Percentiles rank a stretch among this genome's conserved stretches.
Conservation (phyloP, 1,284 basidiomycete species). For the Inonotus obliquus region DNA sequence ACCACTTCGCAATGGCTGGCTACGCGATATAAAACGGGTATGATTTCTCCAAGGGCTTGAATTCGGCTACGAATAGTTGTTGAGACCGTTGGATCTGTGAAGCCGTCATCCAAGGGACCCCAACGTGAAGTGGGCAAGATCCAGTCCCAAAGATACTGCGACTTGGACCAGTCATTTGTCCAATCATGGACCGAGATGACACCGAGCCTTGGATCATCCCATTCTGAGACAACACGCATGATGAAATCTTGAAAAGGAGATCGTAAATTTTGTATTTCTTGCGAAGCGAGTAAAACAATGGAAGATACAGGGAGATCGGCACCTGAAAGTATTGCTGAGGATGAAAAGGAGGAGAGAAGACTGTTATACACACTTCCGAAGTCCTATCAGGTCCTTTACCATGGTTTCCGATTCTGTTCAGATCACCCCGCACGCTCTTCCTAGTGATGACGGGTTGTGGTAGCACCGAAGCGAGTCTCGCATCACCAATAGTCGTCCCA, state of each 20-base stretch:
- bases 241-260: not conserved
- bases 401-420: too few relatives aligned
- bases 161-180: conserved; percentile 8
- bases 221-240: not conserved
- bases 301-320: not conserved
- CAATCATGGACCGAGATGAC: not conserved
- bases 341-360: not conserved
- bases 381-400: too few relatives aligned
- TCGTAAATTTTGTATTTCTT: not conserved
- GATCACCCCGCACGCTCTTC: not conserved
- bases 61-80: not conserved
- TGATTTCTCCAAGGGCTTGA: not conserved
- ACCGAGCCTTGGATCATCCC: not conserved
- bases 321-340: not conserved
- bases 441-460: not conserved
- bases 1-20: not conserved
- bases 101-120: not conserved
- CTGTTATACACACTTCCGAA: too few relatives aligned
- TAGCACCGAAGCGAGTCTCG: not conserved
- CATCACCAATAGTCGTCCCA: not conserved
- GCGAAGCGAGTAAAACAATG: not conserved
- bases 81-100: not conserved
- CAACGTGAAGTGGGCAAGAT: conserved; percentile 1
- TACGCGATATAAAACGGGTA: not conserved
- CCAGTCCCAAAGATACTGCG: not conserved